phyloP scores from a whole-genome alignment of 1,139 yeast species.

The Sugiyamaella castrensis region DNA sequence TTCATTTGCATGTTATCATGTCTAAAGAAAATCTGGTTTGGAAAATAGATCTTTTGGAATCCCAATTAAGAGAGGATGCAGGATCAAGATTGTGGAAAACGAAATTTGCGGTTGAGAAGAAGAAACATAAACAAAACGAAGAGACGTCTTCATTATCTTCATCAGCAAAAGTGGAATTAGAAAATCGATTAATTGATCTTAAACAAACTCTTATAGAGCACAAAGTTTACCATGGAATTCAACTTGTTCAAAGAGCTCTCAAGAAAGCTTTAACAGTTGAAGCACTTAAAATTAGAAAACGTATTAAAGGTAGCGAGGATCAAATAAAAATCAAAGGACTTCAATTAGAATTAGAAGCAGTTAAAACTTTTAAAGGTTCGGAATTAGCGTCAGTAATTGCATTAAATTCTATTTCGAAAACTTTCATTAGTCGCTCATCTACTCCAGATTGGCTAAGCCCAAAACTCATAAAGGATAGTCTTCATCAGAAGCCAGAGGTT shows the following conservation, averaged over 20 bases:
- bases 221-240: slow-evolving; percentile 34
- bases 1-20: slow-evolving; percentile 10
- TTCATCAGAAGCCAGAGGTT: slow-evolving; percentile 1
- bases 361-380: slow-evolving; percentile 26
- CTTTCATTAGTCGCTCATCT: slow-evolving; percentile 34
- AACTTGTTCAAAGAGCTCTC: slow-evolving; percentile 31
- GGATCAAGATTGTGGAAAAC: slow-evolving; percentile 31
- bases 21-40: slow-evolving; percentile 37
- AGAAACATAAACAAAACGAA: slow-evolving; percentile 9
- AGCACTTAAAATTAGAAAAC: slow-evolving; percentile 34
- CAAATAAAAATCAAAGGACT: slow-evolving; percentile 21
- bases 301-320: slow-evolving; percentile 27
- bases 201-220: slow-evolving; percentile 34
- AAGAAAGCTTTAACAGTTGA: slow-evolving; percentile 36
- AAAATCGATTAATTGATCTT: slow-evolving; percentile 20
- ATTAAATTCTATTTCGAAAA: slow-evolving; percentile 26
- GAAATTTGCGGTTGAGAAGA: slow-evolving; percentile 30
- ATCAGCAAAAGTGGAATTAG: slow-evolving; percentile 8
- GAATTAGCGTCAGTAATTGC: slow-evolving; percentile 27
- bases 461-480: neutral
- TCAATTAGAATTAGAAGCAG: slow-evolving; percentile 30
- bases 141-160: slow-evolving; percentile 6
- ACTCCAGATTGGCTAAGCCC: slow-evolving; percentile 37
- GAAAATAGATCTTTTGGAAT: slow-evolving; percentile 40
- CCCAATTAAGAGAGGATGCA: slow-evolving; percentile 28